Evolutionary conservation across 2,329 filamentous ascomycete genomes (phyloP).

Genomic region (Aspergillus caelatus): DNA sequence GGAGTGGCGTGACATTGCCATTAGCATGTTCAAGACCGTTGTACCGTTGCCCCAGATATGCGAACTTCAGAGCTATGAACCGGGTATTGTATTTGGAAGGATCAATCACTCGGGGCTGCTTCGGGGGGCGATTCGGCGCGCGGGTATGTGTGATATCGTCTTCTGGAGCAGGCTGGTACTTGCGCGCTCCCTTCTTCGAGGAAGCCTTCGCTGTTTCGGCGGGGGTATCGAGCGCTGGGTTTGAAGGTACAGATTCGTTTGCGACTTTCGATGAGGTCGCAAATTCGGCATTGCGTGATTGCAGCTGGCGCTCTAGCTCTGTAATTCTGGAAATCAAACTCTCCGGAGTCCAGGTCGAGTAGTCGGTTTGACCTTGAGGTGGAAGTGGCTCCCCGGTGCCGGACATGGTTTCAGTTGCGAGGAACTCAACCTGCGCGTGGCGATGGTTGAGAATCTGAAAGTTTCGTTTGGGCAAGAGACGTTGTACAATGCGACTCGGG

Average conservation of each 20-base stretch:
- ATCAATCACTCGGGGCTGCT: conserved; percentile 66
- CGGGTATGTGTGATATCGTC: conserved; percentile 29
- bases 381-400: conserved; percentile 14
- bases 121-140: conserved; percentile 31
- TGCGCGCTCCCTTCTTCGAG: conserved; percentile 14
- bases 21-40: conserved; percentile 90
- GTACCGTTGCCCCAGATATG: conserved; percentile 88
- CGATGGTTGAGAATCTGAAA: conserved; percentile 12
- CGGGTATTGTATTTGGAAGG: conserved; percentile 79
- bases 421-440: conserved; percentile 18
- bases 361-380: conserved; percentile 44
- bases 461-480: conserved; percentile 11
- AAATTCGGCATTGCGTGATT: conserved; percentile 49
- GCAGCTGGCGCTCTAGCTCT: conserved; percentile 68
- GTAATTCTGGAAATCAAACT: conserved; percentile 70
- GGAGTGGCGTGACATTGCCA: conserved; percentile 66
- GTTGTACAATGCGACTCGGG: conserved; percentile 18
- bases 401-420: conserved; percentile 27
- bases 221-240: background rate
- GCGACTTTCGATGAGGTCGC: conserved; percentile 14
- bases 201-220: background rate
- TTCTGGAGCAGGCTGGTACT: conserved; percentile 23
- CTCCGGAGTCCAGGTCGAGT: conserved; percentile 69
- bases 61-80: conserved; percentile 87
- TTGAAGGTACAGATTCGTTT: conserved; percentile 5